Percentiles rank a stretch among this genome's conserved stretches.
These are phyloP conservation scores for Ampelocalamus luodianensis DNA, from an alignment of 176 grass and related monocot species.

Conservation along the genomic window DNA sequence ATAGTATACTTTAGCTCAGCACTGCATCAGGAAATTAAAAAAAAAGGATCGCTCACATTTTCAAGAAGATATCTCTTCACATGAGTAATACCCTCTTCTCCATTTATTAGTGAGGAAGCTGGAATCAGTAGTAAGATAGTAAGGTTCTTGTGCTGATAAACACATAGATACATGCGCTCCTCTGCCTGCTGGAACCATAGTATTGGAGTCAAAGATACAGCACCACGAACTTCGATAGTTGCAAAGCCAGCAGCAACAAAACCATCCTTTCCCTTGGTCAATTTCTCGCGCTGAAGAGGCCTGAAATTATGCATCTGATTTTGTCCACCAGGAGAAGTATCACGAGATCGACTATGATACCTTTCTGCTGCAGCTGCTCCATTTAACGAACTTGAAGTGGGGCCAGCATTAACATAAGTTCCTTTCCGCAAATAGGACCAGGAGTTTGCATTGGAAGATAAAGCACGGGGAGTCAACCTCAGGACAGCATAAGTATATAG, in stretches of 20 bases:
- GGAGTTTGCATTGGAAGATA: constrained; percentile 72
- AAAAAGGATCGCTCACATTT: constrained; percentile 65
- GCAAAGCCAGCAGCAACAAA: constrained; percentile 68
- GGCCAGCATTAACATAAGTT: constrained; percentile 54
- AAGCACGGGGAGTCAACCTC: constrained; percentile 85
- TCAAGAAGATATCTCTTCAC: constrained; percentile 84
- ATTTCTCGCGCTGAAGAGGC: constrained; percentile 78
- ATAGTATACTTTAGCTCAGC: neutral
- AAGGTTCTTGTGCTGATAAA: constrained; percentile 78
- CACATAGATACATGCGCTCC: constrained; percentile 81
- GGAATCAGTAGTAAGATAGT: constrained; percentile 81
- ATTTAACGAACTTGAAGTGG: constrained; percentile 60
- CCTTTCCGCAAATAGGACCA: constrained; percentile 98
- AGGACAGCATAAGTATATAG: constrained; percentile 80
- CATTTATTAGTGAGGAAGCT: constrained; percentile 70
- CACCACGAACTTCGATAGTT: constrained; percentile 53
- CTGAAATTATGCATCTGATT: constrained; percentile 69
- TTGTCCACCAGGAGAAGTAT: constrained; percentile 75
- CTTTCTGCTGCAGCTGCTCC: constrained; percentile 59
- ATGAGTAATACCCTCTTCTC: constrained; percentile 74
- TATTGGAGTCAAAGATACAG: constrained; percentile 58
- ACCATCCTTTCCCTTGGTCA: constrained; percentile 91
- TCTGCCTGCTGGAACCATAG: constrained; percentile 83
- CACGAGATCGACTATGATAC: constrained; percentile 64
- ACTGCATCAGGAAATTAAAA: constrained; percentile 20